Percentiles rank a stretch among this genome's conserved stretches.
phyloP scores from a whole-genome alignment of 257 asterid genomes.

The Henckelia pumila region DNA sequence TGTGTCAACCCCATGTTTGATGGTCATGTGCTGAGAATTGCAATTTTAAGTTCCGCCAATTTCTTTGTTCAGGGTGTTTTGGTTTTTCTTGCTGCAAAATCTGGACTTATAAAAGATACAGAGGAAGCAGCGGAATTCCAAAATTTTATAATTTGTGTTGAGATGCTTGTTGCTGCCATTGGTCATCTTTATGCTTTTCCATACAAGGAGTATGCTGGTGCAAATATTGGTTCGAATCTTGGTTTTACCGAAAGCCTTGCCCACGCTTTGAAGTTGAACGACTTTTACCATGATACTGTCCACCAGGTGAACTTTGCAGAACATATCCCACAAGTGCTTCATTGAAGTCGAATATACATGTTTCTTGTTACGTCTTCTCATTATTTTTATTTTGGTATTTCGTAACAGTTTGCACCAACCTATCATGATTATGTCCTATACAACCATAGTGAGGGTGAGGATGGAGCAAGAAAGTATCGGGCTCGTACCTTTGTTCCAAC shows the following conservation, averaged over 20 bases:
- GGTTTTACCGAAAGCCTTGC: constrained; percentile 81
- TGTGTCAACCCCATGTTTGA: constrained; percentile 13
- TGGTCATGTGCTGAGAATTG: constrained; percentile 17
- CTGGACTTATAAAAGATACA: constrained; percentile 62
- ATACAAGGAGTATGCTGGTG: constrained; percentile 93
- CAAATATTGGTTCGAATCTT: constrained; percentile 69
- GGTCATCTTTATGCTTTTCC: constrained; percentile 97
- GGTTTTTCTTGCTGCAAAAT: constrained; percentile 93
- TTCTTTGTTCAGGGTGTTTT: constrained; percentile 70
- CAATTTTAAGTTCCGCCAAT: constrained; percentile 12
- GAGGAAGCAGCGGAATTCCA: constrained; percentile 94
- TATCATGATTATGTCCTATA: constrained; percentile 94
- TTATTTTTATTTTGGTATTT: constrained; percentile 17
- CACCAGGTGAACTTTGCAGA: constrained; percentile 65
- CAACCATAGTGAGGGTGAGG: constrained; percentile 90
- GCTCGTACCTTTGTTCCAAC: constrained; percentile 96
- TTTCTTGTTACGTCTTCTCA: constrained; percentile 22
- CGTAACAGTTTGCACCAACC: constrained; percentile 88
- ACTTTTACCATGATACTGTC: constrained; percentile 92
- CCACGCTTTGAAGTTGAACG: constrained; percentile 81
- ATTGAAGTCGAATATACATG: neutral
- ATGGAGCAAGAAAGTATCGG: constrained; percentile 83
- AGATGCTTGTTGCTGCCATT: constrained; percentile 93
- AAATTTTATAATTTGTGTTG: constrained; percentile 82
- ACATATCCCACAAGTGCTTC: constrained; percentile 10